These are phyloP conservation scores for Ostreobium quekettii DNA, from an alignment of 139 green algal genomes.

Conservation along the genomic window DNA sequence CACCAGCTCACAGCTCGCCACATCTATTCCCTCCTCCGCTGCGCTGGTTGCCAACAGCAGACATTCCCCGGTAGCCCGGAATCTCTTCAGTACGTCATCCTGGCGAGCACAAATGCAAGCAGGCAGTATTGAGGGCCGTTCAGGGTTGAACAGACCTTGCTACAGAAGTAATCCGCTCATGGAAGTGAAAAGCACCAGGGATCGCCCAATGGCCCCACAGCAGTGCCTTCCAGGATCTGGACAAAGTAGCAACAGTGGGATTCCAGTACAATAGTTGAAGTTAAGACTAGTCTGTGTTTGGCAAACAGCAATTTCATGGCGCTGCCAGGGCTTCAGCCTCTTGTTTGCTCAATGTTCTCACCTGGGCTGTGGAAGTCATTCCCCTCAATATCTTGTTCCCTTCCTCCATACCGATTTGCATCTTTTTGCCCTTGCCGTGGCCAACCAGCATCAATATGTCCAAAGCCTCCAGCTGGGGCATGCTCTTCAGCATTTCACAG, in stretches of 20 bases:
- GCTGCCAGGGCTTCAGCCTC: no score
- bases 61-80: slow-evolving; percentile 16
- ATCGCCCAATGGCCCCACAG: background rate
- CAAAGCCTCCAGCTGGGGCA: background rate
- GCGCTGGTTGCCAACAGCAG: slow-evolving; percentile 32
- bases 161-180: slow-evolving; percentile 10
- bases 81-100: slow-evolving; percentile 8
- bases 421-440: no score
- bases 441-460: background rate
- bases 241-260: no score
- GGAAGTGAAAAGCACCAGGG: background rate
- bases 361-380: no score
- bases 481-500: background rate
- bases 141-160: no score
- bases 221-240: background rate
- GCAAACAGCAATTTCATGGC: no score
- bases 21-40: slow-evolving; percentile 36
- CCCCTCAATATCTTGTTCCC: no score
- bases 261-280: no score
- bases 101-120: background rate
- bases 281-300: no score
- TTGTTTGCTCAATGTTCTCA: no score
- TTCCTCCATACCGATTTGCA: no score
- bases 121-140: no score
- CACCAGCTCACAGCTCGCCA: slow-evolving; percentile 19